phyloP scores from a whole-genome alignment of 495 filamentous ascomycete genomes.

The Cercophora samala region DNA sequence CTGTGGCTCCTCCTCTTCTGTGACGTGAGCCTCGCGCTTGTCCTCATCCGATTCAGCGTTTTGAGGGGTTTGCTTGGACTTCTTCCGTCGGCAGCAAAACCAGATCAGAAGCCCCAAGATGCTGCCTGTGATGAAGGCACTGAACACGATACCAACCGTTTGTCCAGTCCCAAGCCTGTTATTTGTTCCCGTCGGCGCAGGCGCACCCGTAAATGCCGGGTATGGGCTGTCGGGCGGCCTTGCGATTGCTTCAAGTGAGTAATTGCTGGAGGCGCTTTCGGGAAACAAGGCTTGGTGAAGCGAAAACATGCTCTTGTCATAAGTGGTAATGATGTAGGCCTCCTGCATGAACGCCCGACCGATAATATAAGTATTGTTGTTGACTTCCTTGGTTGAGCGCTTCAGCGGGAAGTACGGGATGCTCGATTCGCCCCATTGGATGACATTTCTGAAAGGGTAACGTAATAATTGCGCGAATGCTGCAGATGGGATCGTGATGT shows the following conservation, averaged over 20 bases:
- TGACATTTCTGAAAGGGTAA: conserved; percentile 53
- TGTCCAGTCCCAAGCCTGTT: conserved; percentile 46
- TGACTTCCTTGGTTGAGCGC: conserved; percentile 36
- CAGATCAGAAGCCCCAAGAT: conserved; percentile 36
- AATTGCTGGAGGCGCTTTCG: conserved; percentile 41
- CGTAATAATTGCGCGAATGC: conserved; percentile 60
- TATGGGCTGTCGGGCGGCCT: conserved; percentile 46
- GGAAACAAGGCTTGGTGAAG: conserved; percentile 56
- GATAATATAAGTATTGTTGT: conserved; percentile 57
- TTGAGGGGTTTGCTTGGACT: conserved; percentile 24
- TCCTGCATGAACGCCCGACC: conserved; percentile 71
- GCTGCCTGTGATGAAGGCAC: conserved; percentile 44
- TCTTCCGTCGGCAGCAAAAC: conserved; percentile 34
- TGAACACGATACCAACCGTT: conserved; percentile 40
- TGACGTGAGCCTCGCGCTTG: conserved; percentile 25
- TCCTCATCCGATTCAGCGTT: conserved; percentile 26
- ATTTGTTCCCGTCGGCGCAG: conserved; percentile 8
- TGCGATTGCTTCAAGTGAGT: conserved; percentile 48
- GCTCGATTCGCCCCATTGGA: conserved; percentile 42
- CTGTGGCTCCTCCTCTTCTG: conserved; percentile 23
- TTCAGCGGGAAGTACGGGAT: conserved; percentile 63
- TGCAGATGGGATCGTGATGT: conserved; percentile 60
- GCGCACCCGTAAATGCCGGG: conserved; percentile 26
- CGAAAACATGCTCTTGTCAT: conserved; percentile 59
- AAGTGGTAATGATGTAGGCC: conserved; percentile 64